A percentile compares a stretch with the other conserved stretches of the same genome.
These are phyloP conservation scores for Pseudogymnoascus sp. DNA, from an alignment of 2,329 filamentous ascomycete genomes.

Conservation along the genomic window DNA sequence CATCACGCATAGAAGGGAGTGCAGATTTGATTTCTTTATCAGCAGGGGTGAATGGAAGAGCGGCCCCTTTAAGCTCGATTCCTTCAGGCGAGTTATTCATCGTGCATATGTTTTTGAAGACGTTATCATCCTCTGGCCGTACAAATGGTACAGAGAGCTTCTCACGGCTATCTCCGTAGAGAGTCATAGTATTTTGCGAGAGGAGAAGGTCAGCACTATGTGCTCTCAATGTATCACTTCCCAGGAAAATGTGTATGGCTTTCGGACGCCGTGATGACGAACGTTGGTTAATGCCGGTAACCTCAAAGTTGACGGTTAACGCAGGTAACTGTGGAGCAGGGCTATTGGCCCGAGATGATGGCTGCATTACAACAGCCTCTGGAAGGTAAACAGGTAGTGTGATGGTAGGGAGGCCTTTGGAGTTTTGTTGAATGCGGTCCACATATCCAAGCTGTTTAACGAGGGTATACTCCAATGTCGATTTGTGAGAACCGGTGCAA, in stretches of 20 bases:
- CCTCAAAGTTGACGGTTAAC: conserved; percentile 71
- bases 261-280: conserved; percentile 46
- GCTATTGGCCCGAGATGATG: conserved; percentile 65
- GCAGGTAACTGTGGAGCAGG: conserved; percentile 73
- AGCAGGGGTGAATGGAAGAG: conserved; percentile 26
- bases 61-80: conserved; percentile 46
- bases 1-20: neutral
- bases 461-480: conserved; percentile 69
- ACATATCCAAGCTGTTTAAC: conserved; percentile 66
- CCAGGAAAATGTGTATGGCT: conserved; percentile 76
- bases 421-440: conserved; percentile 57
- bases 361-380: conserved; percentile 75
- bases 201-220: conserved; percentile 89
- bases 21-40: conserved; percentile 13
- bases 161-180: conserved; percentile 80
- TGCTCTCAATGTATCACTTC: conserved; percentile 76
- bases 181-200: conserved; percentile 80
- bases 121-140: conserved; percentile 75
- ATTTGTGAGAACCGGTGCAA: conserved; percentile 85
- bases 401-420: conserved; percentile 61
- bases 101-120: conserved; percentile 72
- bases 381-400: conserved; percentile 81
- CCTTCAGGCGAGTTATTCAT: conserved; percentile 47
- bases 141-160: conserved; percentile 88
- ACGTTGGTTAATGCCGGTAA: conserved; percentile 52